Evolutionary conservation across 331 rosid species (phyloP).

Genomic region (Rhamnella rubrinervis): DNA sequence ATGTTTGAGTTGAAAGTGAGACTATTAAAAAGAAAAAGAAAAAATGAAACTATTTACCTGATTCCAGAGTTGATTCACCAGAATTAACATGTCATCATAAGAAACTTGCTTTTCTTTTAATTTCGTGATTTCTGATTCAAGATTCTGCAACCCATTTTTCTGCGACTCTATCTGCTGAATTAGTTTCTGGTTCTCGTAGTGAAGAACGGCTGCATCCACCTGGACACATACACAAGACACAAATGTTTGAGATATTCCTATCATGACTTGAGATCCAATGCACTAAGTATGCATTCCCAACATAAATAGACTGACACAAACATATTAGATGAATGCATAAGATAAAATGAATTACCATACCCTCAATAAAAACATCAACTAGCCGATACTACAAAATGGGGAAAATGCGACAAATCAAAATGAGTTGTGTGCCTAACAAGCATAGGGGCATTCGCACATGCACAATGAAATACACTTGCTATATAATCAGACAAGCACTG

Average conservation of each 20-base stretch:
- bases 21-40: constrained; percentile 3
- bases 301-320: no score
- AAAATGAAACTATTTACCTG: constrained; percentile 50
- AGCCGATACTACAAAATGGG: no score
- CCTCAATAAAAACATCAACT: no score
- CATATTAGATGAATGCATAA: no score
- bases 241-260: neutral
- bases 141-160: constrained; percentile 68
- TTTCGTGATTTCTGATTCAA: constrained; percentile 52
- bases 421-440: no score
- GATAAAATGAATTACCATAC: no score
- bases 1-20: constrained; percentile 4
- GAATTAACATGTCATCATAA: constrained; percentile 68
- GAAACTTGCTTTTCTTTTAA: constrained; percentile 60
- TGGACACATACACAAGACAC: constrained; percentile 25
- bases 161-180: constrained; percentile 71
- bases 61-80: constrained; percentile 70
- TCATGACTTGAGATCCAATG: neutral
- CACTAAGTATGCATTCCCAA: neutral
- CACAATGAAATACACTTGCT: no score
- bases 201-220: constrained; percentile 79
- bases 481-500: no score
- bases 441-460: no score
- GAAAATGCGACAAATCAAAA: no score
- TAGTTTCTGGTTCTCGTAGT: constrained; percentile 80